Evolutionary conservation across 1,284 basidiomycete species (phyloP), one percentile per base, ranked within the genome.

Genomic region (Boletellus deceptivus): DNA sequence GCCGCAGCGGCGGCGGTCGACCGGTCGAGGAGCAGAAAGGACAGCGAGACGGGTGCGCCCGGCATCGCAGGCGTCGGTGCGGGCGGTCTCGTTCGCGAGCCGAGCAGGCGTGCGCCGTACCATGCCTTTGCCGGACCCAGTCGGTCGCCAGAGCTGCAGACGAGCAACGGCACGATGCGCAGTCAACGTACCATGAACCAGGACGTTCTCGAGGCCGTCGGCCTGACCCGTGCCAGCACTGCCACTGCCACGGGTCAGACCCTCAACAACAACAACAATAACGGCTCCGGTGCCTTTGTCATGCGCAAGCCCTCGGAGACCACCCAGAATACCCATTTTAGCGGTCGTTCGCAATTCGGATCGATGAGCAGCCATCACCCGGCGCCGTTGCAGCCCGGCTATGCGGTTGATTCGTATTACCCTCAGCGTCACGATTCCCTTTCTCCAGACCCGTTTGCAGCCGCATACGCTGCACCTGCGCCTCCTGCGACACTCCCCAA

Each of bases 51-150:
- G 20, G 42, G 70, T 67, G 46, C 62, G 62, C 55, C 75, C 2
- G 65, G 76, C 22, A 72, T 78, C 35, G 68, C 64, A 10, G 63
- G 66, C 2, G 72, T 71, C 6, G 66, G 70, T 37, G 69, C 68
- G 0, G 67, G 69, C 9, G 75, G 71, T 22, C 74, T 78, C 13
- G 75, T 44, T 1, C 65, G 68, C 20, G 65, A 70, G 34, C 66
- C 65, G 2, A 67, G 64, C 39, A 56, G 70, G 4, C 62, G 66
- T 1, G 61, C 71, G 0, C 79, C 78, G 7, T 81, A 80, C 52
- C 68, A 78, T 24, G 78, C 77, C 4, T 79, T 81, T 53, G 72
- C 72, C 1, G 72, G 69, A 1, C 68, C 67, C 33, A 55, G 47
- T 6, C 60, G 56, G 36, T 39, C 50, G 1, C 55, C 50, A 18